Conservation (phyloP, 1,139 yeast genomes). For the Saccharomycopsis hybrid region DNA sequence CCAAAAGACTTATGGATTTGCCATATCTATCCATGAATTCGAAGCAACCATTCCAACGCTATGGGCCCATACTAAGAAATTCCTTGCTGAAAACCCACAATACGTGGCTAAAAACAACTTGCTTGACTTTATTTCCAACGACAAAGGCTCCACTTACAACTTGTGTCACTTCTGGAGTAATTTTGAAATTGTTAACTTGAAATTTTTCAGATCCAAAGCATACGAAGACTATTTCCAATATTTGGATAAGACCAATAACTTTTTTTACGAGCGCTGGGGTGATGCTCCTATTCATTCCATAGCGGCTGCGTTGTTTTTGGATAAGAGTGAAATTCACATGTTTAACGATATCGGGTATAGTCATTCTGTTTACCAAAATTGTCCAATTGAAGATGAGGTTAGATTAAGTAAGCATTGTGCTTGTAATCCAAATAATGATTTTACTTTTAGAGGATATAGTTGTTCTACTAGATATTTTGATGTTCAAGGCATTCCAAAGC, state of each 20-base stretch:
- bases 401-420: conserved; percentile 48
- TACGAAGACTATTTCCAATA: conserved; percentile 64
- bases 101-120: conserved; percentile 42
- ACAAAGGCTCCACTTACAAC: conserved; percentile 63
- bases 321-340: conserved; percentile 62
- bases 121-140: conserved; percentile 64
- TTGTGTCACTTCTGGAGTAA: conserved; percentile 92
- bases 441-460: conserved; percentile 57
- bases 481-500: conserved; percentile 42
- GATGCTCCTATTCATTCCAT: conserved; percentile 91
- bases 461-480: conserved; percentile 52
- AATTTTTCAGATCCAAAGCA: conserved; percentile 66
- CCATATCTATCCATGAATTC: conserved; percentile 59
- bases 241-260: conserved; percentile 75
- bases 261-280: conserved; percentile 95
- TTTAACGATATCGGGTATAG: conserved; percentile 42
- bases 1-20: conserved; percentile 55
- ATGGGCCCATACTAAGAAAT: conserved; percentile 53
- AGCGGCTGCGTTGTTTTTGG: conserved; percentile 67
- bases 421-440: conserved; percentile 62
- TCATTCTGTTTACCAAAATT: conserved; percentile 57
- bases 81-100: conserved; percentile 43
- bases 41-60: conserved; percentile 50
- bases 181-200: conserved; percentile 76
- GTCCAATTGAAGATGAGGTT: conserved; percentile 52